Evolutionary conservation across 257 asterid genomes (phyloP), one percentile per base, ranked within the genome.

Genomic region (Galeopsis tetrahit): DNA sequence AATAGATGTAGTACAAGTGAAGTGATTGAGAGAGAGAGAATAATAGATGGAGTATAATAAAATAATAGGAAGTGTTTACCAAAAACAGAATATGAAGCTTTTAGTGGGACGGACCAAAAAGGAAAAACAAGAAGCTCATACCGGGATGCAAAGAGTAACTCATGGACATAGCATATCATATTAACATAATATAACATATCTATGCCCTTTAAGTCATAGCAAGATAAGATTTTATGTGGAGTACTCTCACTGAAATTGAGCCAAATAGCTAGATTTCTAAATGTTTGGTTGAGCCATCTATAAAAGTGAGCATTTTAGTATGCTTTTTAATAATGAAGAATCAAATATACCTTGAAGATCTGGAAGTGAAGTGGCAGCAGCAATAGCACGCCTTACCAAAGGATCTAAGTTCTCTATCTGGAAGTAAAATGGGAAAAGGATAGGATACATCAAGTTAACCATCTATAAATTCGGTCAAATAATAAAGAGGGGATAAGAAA

Each of bases 391-490:
- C 71, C 78, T 83, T 28, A 91, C 97, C 83, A 94, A 66, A 78
- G 99, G 97, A 80, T 94, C 99, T 81, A 94, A 82, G 79, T 83
- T 87, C 84, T 89, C 96, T 73, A 94, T 76, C 98, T 93, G 88
- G 57, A 73, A 77, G 59, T 66, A 59, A 53, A 76, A 75, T 15
- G 61, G 57, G 35, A 76, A 66, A 40, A 55, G 0, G 61, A 73
- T 48, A 55, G 0, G 61, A 73, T 48, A 44, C 6, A 75, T 40
- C 56, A 65, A 69, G 63, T 66, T 38, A 63, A 55, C 63, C 68
- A 70, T 74, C 62, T 13, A 44, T 38, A 39, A 35, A 21, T 9
- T 64, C 56, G 40, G 53, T 74, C 51, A 69, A 75, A 76, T 63
- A 71, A 81, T 59, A 69, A 70, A 66, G 67, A 71, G 7, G 11